Evolutionary conservation across 106 monocot species (phyloP).

Genomic region (Acorus gramineus): DNA sequence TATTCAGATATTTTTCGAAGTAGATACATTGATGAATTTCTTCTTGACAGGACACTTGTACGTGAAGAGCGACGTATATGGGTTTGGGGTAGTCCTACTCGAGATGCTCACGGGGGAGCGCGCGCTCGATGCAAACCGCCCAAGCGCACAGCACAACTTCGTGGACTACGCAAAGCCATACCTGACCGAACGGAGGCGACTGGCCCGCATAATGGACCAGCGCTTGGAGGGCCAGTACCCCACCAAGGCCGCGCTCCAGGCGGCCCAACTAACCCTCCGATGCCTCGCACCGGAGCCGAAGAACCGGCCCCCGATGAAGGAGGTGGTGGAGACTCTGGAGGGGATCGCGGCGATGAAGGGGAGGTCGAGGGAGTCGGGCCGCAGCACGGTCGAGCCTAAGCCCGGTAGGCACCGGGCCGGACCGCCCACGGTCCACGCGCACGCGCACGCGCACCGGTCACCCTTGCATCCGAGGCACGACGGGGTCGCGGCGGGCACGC

Average conservation of each 20-base stretch:
- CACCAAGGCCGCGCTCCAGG: constrained; percentile 22
- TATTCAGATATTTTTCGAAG: no score
- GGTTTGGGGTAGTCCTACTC: constrained; percentile 43
- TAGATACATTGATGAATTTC: no score
- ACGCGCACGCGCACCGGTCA: no score
- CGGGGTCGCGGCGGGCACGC: no score
- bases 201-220: constrained; percentile 29
- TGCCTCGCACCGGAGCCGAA: constrained; percentile 28
- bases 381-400: no score
- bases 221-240: constrained; percentile 28
- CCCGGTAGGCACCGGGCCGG: no score
- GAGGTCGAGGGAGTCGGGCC: no score
- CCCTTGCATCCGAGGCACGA: no score
- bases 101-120: constrained; percentile 40
- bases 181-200: constrained; percentile 22
- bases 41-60: constrained; percentile 33
- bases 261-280: constrained; percentile 27
- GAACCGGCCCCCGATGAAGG: constrained; percentile 35
- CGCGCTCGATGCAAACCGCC: constrained; percentile 30
- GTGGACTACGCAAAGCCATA: constrained; percentile 31
- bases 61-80: constrained; percentile 54
- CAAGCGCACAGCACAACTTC: constrained; percentile 14
- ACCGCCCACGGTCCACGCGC: no score
- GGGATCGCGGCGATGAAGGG: constrained; percentile 22
- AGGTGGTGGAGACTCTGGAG: constrained; percentile 30